A percentile compares a stretch with the other conserved stretches of the same genome.
These are phyloP conservation scores for Beta macrorhiza DNA, from an alignment of 179 eudicot genomes.

Conservation along the genomic window DNA sequence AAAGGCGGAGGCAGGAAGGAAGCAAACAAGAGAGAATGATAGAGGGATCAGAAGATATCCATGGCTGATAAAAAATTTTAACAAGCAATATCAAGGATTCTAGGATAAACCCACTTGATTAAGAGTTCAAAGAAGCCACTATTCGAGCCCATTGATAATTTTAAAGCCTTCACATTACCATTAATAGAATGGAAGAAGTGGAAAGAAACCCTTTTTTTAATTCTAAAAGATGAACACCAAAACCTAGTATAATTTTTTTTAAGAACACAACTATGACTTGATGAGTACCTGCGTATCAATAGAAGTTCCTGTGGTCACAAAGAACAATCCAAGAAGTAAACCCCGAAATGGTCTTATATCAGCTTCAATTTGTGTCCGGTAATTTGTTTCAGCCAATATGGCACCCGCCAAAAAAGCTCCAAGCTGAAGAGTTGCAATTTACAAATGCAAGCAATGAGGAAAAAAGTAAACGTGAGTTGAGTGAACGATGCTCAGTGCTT, in stretches of 20 bases:
- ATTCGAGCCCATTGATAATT: too few species aligned
- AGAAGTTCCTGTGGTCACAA: conserved; percentile 95
- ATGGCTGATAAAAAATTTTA: too few species aligned
- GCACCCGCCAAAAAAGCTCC: conserved; percentile 99
- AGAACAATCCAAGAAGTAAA: conserved; percentile 92
- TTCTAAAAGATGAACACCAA: background rate
- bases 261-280: conserved; percentile 1
- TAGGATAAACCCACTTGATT: background rate
- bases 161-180: background rate
- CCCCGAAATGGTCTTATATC: conserved; percentile 98
- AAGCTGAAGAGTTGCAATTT: conserved; percentile 48
- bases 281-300: conserved; percentile 81
- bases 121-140: background rate
- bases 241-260: background rate
- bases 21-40: background rate
- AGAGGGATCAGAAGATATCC: too few species aligned
- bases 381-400: conserved; percentile 92
- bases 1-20: too few species aligned
- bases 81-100: background rate
- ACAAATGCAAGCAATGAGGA: conserved; percentile 13
- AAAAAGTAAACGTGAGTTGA: conserved; percentile 2
- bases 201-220: background rate
- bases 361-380: conserved; percentile 96
- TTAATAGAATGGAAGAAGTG: background rate
- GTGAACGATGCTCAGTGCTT: background rate